Evolutionary conservation across 768 basidiomycete genomes (phyloP), one percentile per base, ranked within the genome.

Genomic region (Pulveroboletus sp.): DNA sequence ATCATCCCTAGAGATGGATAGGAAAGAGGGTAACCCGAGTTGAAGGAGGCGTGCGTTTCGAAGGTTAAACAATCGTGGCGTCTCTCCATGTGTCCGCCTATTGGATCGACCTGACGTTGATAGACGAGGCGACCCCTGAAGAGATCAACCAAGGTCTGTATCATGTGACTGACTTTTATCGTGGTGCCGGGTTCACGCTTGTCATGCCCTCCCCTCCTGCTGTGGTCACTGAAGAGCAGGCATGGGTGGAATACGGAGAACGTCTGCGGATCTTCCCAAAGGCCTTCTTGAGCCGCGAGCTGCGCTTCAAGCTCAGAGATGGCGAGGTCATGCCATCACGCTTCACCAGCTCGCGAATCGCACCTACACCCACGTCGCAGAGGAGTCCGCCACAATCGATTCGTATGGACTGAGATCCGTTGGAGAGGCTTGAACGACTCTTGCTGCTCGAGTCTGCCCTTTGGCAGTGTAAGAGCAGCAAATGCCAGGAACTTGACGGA

Each of bases 221-320:
- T 1, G 27, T 0, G 3, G 36, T 41, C 30, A 41, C 43, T n/a
- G 31, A 57, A 6, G 35, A 52, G 8, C 17, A 14, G 2, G 46
- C 50, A 28, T 65, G 61, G 61, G 10, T 30, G 7, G 11, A 11
- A 9, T 62, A 61, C 9, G 64, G 61, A 7, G 26, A 62, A 27
- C 57, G 64, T 37, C 50, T 65, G 11, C 60, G 61, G 61, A 66
- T 57, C 1, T 56, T 66, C 6, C 61, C 62, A 0, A 52, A 59
- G 15, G 60, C 45, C 4, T 43, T 62, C 12, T 46, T 66, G 31
- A 61, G 62, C 12, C 62, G 59, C 0, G 46, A 60, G 28, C 37
- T 63, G 18, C 51, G 41, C 0, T 63, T 51, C 55, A 54, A 45
- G 37, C 48, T 54, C 26, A 46, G 50, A 38, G 31, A 43, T n/a